Base-by-base conservation (phyloP, 768 basidiomycete genomes). In the Fistulinella prunicolor region DNA sequence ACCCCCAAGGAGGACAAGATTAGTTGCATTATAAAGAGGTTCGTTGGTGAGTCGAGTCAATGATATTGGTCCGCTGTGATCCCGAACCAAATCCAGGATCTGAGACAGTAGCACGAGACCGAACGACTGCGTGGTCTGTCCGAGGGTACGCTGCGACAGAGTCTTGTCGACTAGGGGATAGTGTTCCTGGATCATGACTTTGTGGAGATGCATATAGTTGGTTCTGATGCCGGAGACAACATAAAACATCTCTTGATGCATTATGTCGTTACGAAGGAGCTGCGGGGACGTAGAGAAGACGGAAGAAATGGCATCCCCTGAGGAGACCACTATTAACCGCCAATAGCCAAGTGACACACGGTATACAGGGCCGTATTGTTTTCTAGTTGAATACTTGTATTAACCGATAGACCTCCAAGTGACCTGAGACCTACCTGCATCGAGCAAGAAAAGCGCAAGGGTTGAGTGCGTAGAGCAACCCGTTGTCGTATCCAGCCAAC, bases 91-190 rank as follows among this genome's bases (percentile, higher is more conserved):
- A 2, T 38, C n/a, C 37, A 44, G 49, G 47, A 65, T 46, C 23
- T 51, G 41, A 1, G 51, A 44, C 1, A 58, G 42, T 23, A 62
- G 13, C 1, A 38, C 28, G 9, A 38, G 39, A 13, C 60, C 55
- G n/a, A 62, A 58, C 0, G 23, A 3, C 6, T 37, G 49, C 1
- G 51, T 53, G 10, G 58, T 48, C 14, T 55, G 38, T n/a, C 34
- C 51, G 9, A 63, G 24, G 2, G 42, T 41, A 26, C 42, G 53
- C 4, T 17, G 50, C 0, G 62, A 60, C 22, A 63, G 39, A 6
- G 24, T 16, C 40, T 19, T 62, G 40, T 60, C 62, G 16, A 63
- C 35, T 1, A 63, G 47, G 0, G 63, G 63, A 14, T 49, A 62
- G 23, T 62, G 54, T 4, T 49, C 34, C 24, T 20, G 51, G n/a